Evolutionary conservation across 2,329 filamentous ascomycete species (phyloP).

Genomic region (Epichloe sp.): DNA sequence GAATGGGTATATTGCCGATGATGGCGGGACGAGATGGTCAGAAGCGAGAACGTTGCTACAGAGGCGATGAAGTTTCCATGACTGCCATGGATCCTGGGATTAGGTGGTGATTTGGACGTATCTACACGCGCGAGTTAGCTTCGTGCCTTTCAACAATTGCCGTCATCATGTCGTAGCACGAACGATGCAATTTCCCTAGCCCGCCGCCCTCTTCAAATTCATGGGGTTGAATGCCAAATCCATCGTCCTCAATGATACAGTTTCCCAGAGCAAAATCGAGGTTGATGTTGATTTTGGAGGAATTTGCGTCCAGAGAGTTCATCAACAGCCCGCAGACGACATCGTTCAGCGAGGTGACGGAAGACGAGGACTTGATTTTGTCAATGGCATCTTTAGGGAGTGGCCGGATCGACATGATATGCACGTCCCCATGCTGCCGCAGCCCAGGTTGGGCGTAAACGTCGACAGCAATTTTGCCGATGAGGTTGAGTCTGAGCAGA

Average conservation of each 20-base stretch:
- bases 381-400: constrained; percentile 59
- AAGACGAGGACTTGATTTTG: constrained; percentile 75
- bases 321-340: constrained; percentile 61
- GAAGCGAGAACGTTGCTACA: constrained; percentile 59
- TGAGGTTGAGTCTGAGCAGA: background rate
- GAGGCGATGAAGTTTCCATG: constrained; percentile 68
- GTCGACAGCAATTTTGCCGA: background rate
- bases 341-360: constrained; percentile 59
- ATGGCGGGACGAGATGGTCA: constrained; percentile 65
- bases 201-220: constrained; percentile 64
- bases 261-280: constrained; percentile 65
- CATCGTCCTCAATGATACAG: constrained; percentile 76
- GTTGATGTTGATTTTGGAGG: constrained; percentile 53
- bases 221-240: constrained; percentile 55
- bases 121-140: constrained; percentile 32
- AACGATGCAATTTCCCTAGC: constrained; percentile 62
- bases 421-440: constrained; percentile 3
- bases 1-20: constrained; percentile 45
- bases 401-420: constrained; percentile 49
- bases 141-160: background rate
- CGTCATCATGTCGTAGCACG: constrained; percentile 15
- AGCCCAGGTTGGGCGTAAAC: background rate
- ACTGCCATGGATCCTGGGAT: constrained; percentile 44
- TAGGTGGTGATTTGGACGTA: constrained; percentile 57
- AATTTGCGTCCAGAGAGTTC: constrained; percentile 74